Conservation (phyloP, 495 filamentous ascomycete species). For the Parachaetomium inaequale region DNA sequence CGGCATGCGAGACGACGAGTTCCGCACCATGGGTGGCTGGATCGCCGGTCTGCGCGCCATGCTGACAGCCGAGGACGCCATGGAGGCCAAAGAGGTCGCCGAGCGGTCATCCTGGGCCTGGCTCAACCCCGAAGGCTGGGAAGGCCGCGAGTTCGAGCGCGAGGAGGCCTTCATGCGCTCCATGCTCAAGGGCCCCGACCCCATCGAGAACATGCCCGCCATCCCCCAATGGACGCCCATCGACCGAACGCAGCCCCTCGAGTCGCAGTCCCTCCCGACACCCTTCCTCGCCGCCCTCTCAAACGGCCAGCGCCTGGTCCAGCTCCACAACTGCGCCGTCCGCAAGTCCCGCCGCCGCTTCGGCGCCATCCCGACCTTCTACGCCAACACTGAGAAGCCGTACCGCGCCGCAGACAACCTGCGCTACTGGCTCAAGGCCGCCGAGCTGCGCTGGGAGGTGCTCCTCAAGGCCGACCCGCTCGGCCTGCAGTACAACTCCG, state of each 20-base stretch:
- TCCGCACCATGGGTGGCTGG: slow-evolving; percentile 69
- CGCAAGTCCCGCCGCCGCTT: slow-evolving; percentile 80
- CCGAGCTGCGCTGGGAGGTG: slow-evolving; percentile 90
- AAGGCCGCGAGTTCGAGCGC: slow-evolving; percentile 67
- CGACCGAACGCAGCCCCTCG: slow-evolving; percentile 33
- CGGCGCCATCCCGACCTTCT: slow-evolving; percentile 83
- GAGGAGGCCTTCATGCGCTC: slow-evolving; percentile 78
- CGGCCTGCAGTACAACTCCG: slow-evolving; percentile 70
- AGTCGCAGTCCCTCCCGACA: slow-evolving; percentile 54
- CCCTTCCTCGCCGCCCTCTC: slow-evolving; percentile 69
- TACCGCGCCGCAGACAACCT: slow-evolving; percentile 93
- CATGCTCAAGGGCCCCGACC: slow-evolving; percentile 43
- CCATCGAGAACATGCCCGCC: slow-evolving; percentile 35
- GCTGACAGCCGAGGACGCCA: slow-evolving; percentile 66
- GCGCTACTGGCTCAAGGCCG: slow-evolving; percentile 92
- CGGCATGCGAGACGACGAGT: slow-evolving; percentile 73
- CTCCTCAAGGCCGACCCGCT: slow-evolving; percentile 80
- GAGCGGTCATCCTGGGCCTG: slow-evolving; percentile 75
- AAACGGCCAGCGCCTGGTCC: slow-evolving; percentile 76
- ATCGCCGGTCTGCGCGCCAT: slow-evolving; percentile 70
- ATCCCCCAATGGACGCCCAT: slow-evolving; percentile 70
- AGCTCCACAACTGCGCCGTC: slow-evolving; percentile 84
- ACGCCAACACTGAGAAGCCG: slow-evolving; percentile 87
- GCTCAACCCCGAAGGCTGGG: slow-evolving; percentile 73
- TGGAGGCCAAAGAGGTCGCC: slow-evolving; percentile 68